These are phyloP conservation scores for Morella rubra DNA, from an alignment of 306 rosid species.

Conservation along the genomic window DNA sequence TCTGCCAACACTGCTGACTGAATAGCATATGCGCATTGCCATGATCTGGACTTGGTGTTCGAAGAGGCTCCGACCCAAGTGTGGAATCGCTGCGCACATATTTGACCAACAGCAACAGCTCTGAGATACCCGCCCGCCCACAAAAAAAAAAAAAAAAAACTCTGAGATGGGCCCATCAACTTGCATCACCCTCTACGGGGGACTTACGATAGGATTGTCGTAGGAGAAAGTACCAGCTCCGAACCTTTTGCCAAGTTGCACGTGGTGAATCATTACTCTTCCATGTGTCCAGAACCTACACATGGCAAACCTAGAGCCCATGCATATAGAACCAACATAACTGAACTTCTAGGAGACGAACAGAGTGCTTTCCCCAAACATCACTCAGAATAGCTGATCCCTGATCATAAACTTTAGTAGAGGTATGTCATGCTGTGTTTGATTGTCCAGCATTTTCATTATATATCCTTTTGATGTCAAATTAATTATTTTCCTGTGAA, in stretches of 20 bases:
- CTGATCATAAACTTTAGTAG: conserved; percentile 18
- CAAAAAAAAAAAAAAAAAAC: too few species aligned
- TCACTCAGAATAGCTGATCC: neutral
- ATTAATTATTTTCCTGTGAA: conserved; percentile 18
- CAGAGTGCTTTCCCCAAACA: neutral
- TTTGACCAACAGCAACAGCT: too few species aligned
- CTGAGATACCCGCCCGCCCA: too few species aligned
- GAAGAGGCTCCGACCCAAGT: neutral
- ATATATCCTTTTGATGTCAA: conserved; percentile 9
- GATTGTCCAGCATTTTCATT: neutral
- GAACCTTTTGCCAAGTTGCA: conserved; percentile 9
- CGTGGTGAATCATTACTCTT: conserved; percentile 24
- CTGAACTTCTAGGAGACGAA: conserved; percentile 23
- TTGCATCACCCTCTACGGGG: neutral
- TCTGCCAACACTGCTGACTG: too few species aligned
- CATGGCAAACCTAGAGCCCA: conserved; percentile 38
- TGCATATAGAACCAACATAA: conserved; percentile 26
- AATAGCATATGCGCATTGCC: too few species aligned
- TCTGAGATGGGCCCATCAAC: neutral
- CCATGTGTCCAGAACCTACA: conserved; percentile 31
- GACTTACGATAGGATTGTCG: neutral
- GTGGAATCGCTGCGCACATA: neutral
- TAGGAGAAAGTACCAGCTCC: neutral
- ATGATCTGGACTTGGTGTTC: neutral
- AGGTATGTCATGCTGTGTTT: conserved; percentile 31